These are phyloP conservation scores for Brachypodium distachyon DNA, from an alignment of 202 grass and related monocot genomes.

Conservation along the genomic window DNA sequence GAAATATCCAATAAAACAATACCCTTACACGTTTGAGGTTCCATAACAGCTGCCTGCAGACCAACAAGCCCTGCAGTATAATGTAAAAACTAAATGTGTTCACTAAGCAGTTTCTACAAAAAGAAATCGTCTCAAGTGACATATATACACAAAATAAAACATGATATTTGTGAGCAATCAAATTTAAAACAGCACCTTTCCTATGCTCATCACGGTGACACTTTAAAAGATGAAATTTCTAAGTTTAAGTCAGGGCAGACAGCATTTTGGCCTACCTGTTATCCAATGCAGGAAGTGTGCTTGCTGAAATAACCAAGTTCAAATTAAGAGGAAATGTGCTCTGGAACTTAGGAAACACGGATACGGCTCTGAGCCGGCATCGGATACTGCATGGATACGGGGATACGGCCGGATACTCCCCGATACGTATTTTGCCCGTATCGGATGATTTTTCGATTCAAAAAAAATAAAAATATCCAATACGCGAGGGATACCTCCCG, in stretches of 20 bases:
- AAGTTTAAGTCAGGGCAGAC: not conserved
- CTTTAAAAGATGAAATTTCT: not conserved
- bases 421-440: too few species aligned
- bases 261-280: not conserved
- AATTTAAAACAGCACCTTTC: not conserved
- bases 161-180: not conserved
- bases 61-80: conserved; percentile 69
- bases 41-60: conserved; percentile 70
- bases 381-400: too few species aligned
- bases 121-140: not conserved
- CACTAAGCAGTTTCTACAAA: not conserved
- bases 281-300: not conserved
- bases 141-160: not conserved
- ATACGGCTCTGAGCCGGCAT: too few species aligned
- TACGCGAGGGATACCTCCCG: too few species aligned
- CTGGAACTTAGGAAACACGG: too few species aligned
- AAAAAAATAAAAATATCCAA: too few species aligned
- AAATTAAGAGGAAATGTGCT: not conserved
- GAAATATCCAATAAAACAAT: conserved; percentile 90
- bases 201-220: not conserved
- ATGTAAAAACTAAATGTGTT: not conserved
- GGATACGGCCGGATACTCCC: too few species aligned
- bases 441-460: too few species aligned
- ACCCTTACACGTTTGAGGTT: conserved; percentile 69
- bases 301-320: not conserved